These are phyloP conservation scores for Elongisporangium prolatum DNA, from an alignment of 352 stramenopile species.

Conservation along the genomic window DNA sequence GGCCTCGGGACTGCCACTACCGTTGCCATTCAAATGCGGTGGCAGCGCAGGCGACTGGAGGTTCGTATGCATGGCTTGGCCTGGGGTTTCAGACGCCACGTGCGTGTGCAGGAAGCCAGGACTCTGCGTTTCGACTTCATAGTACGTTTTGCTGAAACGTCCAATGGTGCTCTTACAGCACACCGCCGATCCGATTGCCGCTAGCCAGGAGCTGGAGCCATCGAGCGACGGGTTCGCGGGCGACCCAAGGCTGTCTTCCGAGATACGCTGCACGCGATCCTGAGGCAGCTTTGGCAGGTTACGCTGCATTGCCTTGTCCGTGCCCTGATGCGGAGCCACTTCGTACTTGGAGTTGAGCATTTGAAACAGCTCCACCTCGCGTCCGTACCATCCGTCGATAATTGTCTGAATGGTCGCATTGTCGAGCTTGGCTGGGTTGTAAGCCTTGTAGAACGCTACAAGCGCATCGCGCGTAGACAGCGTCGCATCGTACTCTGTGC, in stretches of 20 bases:
- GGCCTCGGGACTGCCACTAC: constrained; percentile 29
- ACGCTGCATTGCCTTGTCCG: constrained; percentile 44
- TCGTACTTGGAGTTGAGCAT: constrained; percentile 88
- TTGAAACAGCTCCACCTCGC: constrained; percentile 81
- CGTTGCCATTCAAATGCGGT: constrained; percentile 26
- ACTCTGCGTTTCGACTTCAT: constrained; percentile 76
- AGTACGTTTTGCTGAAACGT: constrained; percentile 64
- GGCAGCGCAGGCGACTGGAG: constrained; percentile 54
- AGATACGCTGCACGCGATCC: constrained; percentile 53
- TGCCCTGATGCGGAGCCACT: constrained; percentile 69
- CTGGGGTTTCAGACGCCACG: constrained; percentile 55
- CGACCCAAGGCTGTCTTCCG: constrained; percentile 37
- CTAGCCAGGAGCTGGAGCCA: constrained; percentile 45
- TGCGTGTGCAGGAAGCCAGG: constrained; percentile 50
- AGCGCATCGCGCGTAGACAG: constrained; percentile 71
- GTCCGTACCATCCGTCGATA: constrained; percentile 81
- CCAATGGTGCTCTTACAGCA: constrained; percentile 64
- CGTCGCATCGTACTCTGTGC: constrained; percentile 72
- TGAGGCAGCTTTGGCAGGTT: constrained; percentile 34
- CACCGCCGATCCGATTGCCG: constrained; percentile 51
- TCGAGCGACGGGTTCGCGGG: constrained; percentile 43
- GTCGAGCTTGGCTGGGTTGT: constrained; percentile 83
- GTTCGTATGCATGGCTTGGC: constrained; percentile 45
- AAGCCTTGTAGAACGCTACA: constrained; percentile 77
- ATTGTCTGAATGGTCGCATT: constrained; percentile 84